Evolutionary conservation across 371 early-diverging fungal species (phyloP).

Genomic region (Syncephalastrum monosporum): DNA sequence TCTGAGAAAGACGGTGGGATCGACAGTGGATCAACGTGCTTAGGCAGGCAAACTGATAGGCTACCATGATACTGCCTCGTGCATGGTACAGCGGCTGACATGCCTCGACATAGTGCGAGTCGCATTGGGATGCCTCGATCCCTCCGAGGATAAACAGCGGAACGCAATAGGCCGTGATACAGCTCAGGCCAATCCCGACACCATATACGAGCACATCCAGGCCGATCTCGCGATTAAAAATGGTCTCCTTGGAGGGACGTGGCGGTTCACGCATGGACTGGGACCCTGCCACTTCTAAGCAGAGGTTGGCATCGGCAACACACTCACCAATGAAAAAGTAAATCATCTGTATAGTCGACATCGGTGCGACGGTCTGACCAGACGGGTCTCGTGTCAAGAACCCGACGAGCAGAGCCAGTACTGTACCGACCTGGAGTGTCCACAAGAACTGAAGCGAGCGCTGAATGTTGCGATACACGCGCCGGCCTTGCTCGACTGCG

Average conservation of each 20-base stretch:
- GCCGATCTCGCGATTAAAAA: conserved; percentile 42
- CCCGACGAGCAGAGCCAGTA: conserved; percentile 58
- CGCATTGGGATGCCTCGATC: conserved; percentile 44
- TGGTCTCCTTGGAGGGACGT: conserved; percentile 59
- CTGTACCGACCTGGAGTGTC: conserved; percentile 44
- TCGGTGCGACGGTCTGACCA: conserved; percentile 65
- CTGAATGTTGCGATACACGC: conserved; percentile 90
- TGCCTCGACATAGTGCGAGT: conserved; percentile 35
- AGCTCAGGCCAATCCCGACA: conserved; percentile 54
- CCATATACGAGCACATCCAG: conserved; percentile 21
- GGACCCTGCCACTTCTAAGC: conserved; percentile 75
- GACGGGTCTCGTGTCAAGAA: conserved; percentile 70
- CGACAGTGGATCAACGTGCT: conserved; percentile 65
- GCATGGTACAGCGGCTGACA: conserved; percentile 68
- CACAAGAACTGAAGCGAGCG: conserved; percentile 83
- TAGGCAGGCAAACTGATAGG: conserved; percentile 55
- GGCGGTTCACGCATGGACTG: conserved; percentile 83
- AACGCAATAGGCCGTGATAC: conserved; percentile 53
- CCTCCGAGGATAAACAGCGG: conserved; percentile 47
- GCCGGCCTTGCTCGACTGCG: conserved; percentile 83
- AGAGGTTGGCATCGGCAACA: conserved; percentile 76
- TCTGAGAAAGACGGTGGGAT: conserved; percentile 56
- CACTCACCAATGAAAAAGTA: conserved; percentile 31
- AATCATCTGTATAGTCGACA: conserved; percentile 32
- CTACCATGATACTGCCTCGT: conserved; percentile 57